Conservation (phyloP, 805 yeast genomes). For the Scheffersomyces stipitis region DNA sequence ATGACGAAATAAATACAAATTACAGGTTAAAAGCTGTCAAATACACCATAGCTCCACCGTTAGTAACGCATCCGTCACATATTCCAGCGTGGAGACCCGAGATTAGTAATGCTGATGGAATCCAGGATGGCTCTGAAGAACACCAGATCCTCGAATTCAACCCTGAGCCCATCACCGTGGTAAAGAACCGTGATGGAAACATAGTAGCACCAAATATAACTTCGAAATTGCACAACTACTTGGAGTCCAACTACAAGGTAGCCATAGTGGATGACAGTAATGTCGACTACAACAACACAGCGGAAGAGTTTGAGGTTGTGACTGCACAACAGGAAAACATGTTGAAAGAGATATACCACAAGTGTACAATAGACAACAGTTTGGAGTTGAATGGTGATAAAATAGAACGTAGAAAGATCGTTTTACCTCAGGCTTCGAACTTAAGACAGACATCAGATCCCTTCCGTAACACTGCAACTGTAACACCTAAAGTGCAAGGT, state of each 20-base stretch:
- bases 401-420: conserved; percentile 47
- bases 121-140: conserved; percentile 13
- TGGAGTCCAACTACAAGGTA: conserved; percentile 27
- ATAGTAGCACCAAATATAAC: conserved; percentile 28
- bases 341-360: conserved; percentile 47
- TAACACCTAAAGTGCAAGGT: conserved; percentile 46
- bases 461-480: conserved; percentile 43
- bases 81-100: conserved; percentile 42
- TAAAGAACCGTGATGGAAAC: conserved; percentile 10
- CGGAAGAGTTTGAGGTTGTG: conserved; percentile 60
- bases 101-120: conserved; percentile 14
- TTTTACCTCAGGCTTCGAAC: conserved; percentile 42
- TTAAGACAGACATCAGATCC: conserved; percentile 44
- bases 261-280: conserved; percentile 40
- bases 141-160: conserved; percentile 23
- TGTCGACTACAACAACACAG: conserved; percentile 29
- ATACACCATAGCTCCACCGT: conserved; percentile 33
- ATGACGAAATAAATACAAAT: conserved; percentile 8
- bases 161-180: conserved; percentile 27
- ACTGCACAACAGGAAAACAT: conserved; percentile 52
- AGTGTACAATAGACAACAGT: conserved; percentile 34
- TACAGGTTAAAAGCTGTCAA: conserved; percentile 29
- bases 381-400: conserved; percentile 47
- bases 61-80: conserved; percentile 46
- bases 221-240: conserved; percentile 23